A percentile compares a stretch with the other conserved stretches of the same genome.
phyloP scores from a whole-genome alignment of 2,329 filamentous ascomycete species.

The Huntiella savannae region DNA sequence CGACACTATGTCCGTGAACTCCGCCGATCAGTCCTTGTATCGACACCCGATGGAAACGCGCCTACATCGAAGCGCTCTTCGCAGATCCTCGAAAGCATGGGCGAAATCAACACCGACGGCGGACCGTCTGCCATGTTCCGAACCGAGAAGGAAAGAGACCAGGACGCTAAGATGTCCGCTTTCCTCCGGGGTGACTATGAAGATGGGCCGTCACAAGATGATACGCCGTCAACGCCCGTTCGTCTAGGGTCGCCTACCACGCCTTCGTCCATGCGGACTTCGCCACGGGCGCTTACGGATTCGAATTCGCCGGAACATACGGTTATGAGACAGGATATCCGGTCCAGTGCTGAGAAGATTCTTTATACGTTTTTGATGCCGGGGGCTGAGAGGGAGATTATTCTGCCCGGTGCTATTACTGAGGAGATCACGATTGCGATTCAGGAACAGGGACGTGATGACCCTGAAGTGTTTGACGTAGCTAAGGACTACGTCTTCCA shows the following conservation, averaged over 20 bases:
- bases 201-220: constrained; percentile 1
- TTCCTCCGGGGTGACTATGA: constrained; percentile 53
- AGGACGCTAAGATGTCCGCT: constrained; percentile 79
- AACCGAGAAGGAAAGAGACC: constrained; percentile 53
- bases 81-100: constrained; percentile 51
- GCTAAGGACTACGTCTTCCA: constrained; percentile 99
- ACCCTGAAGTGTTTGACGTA: constrained; percentile 90
- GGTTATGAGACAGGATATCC: constrained; percentile 74
- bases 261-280: constrained; percentile 35
- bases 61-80: constrained; percentile 64
- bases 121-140: constrained; percentile 43
- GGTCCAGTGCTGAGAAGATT: constrained; percentile 90
- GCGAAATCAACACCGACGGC: constrained; percentile 42
- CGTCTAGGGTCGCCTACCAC: constrained; percentile 14
- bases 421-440: constrained; percentile 72
- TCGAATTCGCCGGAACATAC: constrained; percentile 69
- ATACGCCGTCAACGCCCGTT: background rate
- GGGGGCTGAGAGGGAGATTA: constrained; percentile 91
- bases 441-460: constrained; percentile 78
- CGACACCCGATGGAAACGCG: constrained; percentile 79
- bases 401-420: constrained; percentile 72
- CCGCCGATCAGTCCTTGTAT: constrained; percentile 76
- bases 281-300: constrained; percentile 43
- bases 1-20: constrained; percentile 94
- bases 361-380: constrained; percentile 93